Percentiles rank a stretch among this genome's conserved stretches.
phyloP scores from a whole-genome alignment of 2,329 filamentous ascomycete genomes.

The Tetracladium maxilliforme region DNA sequence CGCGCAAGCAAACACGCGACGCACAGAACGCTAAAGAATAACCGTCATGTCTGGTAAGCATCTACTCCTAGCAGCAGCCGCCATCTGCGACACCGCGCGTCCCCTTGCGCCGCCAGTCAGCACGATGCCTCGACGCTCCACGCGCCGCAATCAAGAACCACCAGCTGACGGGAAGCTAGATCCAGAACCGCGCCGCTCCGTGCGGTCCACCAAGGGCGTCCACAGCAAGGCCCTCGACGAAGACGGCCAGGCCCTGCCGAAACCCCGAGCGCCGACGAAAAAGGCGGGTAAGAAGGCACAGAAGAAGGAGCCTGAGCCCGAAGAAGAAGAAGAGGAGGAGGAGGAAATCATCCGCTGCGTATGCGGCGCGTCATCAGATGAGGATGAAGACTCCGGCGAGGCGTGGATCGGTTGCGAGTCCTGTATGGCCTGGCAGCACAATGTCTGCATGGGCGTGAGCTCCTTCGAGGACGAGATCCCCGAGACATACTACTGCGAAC shows the following conservation, averaged over 20 bases:
- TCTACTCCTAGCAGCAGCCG: no score
- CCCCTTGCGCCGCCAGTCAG: no score
- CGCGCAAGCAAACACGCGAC: no score
- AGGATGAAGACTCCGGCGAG: constrained; percentile 73
- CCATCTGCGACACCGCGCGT: no score
- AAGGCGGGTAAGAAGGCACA: constrained; percentile 35
- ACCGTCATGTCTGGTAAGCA: no score
- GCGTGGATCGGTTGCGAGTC: constrained; percentile 94
- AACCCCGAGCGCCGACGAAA: constrained; percentile 36
- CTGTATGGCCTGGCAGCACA: constrained; percentile 93
- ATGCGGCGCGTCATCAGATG: constrained; percentile 75
- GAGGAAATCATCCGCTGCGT: constrained; percentile 73
- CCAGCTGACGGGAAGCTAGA: no score
- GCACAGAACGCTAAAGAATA: no score
- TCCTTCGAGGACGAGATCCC: constrained; percentile 63
- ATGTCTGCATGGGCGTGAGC: constrained; percentile 81
- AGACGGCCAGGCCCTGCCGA: constrained; percentile 51
- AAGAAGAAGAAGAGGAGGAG: constrained; percentile 31
- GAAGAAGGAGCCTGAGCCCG: constrained; percentile 11
- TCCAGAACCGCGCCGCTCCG: constrained; percentile 90
- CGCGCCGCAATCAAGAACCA: neutral
- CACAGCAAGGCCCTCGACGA: constrained; percentile 79
- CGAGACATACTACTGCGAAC: constrained; percentile 83
- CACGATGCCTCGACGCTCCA: no score
- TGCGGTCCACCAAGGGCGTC: constrained; percentile 91